Evolutionary conservation across 1,139 yeast species (phyloP).

Genomic region (Pichia sp.): DNA sequence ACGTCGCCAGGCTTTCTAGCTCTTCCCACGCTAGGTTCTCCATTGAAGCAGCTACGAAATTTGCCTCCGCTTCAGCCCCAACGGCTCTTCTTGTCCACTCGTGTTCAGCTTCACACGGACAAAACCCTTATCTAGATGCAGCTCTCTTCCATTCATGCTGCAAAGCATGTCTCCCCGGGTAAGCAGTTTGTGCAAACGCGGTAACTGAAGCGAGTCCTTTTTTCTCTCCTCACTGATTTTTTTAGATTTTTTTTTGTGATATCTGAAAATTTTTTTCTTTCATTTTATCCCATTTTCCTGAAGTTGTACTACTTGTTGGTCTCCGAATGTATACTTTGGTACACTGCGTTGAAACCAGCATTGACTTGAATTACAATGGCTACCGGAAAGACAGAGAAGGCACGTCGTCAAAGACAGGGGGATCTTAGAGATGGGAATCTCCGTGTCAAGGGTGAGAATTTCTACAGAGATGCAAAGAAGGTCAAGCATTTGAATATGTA

Average conservation of each 20-base stretch:
- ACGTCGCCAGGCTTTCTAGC: background rate
- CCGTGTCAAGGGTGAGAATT: slow-evolving; percentile 94
- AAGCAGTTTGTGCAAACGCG: background rate
- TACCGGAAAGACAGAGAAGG: slow-evolving; percentile 85
- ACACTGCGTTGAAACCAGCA: background rate
- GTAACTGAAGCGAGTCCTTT: background rate
- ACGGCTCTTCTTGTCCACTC: no score
- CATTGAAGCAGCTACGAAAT: background rate
- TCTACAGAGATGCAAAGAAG: slow-evolving; percentile 90
- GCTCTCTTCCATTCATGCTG: background rate
- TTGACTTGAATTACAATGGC: slow-evolving; percentile 55
- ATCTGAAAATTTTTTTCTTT: slow-evolving; percentile 1
- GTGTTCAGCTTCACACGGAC: background rate
- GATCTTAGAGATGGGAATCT: slow-evolving; percentile 85
- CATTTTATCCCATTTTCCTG: background rate
- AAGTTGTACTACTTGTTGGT: no score
- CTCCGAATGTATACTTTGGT: no score
- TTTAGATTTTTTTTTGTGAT: background rate
- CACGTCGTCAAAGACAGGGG: slow-evolving; percentile 77
- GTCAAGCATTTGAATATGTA: slow-evolving; percentile 90
- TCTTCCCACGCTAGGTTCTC: background rate
- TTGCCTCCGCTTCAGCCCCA: background rate
- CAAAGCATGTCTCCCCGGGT: background rate
- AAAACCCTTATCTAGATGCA: background rate
- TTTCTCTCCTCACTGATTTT: background rate